Evolutionary conservation across 192 early-diverging fungal genomes (phyloP).

Genomic region (Coemansia sp.): DNA sequence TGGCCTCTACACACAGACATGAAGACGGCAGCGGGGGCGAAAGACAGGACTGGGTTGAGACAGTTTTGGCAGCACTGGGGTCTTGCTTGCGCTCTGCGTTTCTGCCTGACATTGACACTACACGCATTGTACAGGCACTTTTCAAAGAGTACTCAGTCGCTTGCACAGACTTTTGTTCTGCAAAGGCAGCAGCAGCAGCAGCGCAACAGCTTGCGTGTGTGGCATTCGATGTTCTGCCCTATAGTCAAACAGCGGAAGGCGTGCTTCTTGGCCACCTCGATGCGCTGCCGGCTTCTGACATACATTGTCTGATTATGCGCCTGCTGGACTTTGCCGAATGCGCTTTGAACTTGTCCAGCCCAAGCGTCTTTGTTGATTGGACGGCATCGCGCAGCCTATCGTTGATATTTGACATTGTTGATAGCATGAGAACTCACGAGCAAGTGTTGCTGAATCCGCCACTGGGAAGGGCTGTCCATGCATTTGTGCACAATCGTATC

Average conservation of each 20-base stretch:
- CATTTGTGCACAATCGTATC: conserved; percentile 49
- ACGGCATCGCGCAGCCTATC: conserved; percentile 26
- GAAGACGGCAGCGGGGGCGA: background rate
- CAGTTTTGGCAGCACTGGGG: conserved; percentile 25
- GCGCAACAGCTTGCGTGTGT: conserved; percentile 26
- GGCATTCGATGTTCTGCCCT: conserved; percentile 25
- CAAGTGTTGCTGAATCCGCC: conserved; percentile 36
- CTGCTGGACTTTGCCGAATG: conserved; percentile 21
- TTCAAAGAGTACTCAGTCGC: background rate
- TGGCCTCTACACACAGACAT: background rate
- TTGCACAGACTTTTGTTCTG: background rate
- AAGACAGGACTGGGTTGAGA: conserved; percentile 14
- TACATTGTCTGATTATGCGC: conserved; percentile 22
- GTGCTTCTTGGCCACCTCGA: conserved; percentile 9
- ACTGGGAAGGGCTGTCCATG: conserved; percentile 20
- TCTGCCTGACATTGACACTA: conserved; percentile 23
- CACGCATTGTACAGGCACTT: conserved; percentile 10
- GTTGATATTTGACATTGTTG: conserved; percentile 37
- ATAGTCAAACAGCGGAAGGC: background rate
- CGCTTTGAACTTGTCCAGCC: conserved; percentile 1
- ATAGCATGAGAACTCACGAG: conserved; percentile 24
- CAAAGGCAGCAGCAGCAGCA: background rate
- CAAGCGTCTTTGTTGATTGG: conserved; percentile 31
- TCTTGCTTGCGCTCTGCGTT: conserved; percentile 35
- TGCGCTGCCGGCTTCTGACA: conserved; percentile 11